phyloP scores from a whole-genome alignment of 768 basidiomycete genomes.

The Sporobolomyces phaffii region DNA sequence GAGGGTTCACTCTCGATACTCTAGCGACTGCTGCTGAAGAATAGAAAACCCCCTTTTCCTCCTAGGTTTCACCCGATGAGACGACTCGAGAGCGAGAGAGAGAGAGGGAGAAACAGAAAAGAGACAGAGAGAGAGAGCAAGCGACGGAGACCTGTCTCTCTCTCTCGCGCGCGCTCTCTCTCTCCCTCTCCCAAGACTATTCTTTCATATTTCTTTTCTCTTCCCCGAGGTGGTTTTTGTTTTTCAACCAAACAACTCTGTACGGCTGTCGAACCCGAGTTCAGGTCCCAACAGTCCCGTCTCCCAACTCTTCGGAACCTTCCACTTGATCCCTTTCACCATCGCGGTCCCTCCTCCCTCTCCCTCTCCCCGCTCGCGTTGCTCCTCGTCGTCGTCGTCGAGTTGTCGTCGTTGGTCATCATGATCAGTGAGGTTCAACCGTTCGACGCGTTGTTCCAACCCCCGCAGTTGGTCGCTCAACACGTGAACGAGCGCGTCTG shows the following conservation, averaged over 20 bases:
- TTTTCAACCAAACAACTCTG: slow-evolving; percentile 27
- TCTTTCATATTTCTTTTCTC: not conserved
- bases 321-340: slow-evolving; percentile 14
- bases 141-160: too few species aligned
- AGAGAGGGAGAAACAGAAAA: too few species aligned
- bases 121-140: too few species aligned
- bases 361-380: not conserved
- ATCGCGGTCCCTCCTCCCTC: not conserved
- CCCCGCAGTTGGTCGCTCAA: not conserved
- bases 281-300: slow-evolving; percentile 26
- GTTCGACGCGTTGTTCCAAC: not conserved
- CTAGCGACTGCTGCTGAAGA: not conserved
- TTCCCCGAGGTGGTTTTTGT: not conserved
- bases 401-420: too few species aligned
- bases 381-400: too few species aligned
- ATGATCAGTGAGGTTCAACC: not conserved
- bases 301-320: slow-evolving; percentile 35
- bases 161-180: too few species aligned
- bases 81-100: not conserved
- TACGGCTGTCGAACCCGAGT: slow-evolving; percentile 1
- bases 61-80: not conserved
- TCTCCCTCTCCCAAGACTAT: too few species aligned
- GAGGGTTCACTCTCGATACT: not conserved
- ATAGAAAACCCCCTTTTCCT: not conserved
- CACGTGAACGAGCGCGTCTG: slow-evolving; percentile 6